Evolutionary conservation across 331 rosid genomes (phyloP).

Genomic region (Malus hybrid): DNA sequence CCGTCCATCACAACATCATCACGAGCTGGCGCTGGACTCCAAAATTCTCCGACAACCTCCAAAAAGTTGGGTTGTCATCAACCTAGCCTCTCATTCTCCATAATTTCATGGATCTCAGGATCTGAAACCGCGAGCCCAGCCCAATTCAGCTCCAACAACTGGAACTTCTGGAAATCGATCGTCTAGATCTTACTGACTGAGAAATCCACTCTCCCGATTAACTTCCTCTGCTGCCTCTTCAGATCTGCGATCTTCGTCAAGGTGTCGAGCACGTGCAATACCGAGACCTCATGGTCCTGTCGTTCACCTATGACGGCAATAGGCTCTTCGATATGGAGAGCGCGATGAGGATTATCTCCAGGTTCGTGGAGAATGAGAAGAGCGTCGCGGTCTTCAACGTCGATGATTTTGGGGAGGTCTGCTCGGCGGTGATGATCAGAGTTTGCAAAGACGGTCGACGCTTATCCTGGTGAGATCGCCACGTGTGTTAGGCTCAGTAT

Average conservation of each 20-base stretch:
- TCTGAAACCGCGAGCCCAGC: too few species aligned
- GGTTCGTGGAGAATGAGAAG: conserved; percentile 66
- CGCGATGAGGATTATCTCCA: conserved; percentile 48
- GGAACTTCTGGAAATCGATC: conserved; percentile 41
- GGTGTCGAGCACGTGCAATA: conserved; percentile 41
- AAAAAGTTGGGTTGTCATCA: too few species aligned
- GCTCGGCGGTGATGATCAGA: conserved; percentile 55
- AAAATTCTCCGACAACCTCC: too few species aligned
- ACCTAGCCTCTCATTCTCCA: too few species aligned
- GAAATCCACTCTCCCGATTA: conserved; percentile 65
- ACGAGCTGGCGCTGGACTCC: too few species aligned
- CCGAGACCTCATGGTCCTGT: conserved; percentile 55
- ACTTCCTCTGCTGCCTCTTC: conserved; percentile 82
- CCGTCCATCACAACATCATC: too few species aligned
- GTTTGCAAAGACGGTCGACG: conserved; percentile 55
- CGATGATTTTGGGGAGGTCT: conserved; percentile 31
- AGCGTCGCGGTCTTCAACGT: conserved; percentile 55
- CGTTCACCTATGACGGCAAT: conserved; percentile 82
- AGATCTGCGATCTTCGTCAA: conserved; percentile 57
- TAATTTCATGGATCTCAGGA: too few species aligned
- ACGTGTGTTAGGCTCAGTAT: conserved; percentile 49
- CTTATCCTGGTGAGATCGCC: conserved; percentile 66
- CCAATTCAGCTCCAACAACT: conserved; percentile 19
- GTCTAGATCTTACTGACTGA: conserved; percentile 66
- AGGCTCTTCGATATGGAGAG: conserved; percentile 73